phyloP scores from a whole-genome alignment of 2,329 filamentous ascomycete genomes.

The Tolypocladium endophyticum region DNA sequence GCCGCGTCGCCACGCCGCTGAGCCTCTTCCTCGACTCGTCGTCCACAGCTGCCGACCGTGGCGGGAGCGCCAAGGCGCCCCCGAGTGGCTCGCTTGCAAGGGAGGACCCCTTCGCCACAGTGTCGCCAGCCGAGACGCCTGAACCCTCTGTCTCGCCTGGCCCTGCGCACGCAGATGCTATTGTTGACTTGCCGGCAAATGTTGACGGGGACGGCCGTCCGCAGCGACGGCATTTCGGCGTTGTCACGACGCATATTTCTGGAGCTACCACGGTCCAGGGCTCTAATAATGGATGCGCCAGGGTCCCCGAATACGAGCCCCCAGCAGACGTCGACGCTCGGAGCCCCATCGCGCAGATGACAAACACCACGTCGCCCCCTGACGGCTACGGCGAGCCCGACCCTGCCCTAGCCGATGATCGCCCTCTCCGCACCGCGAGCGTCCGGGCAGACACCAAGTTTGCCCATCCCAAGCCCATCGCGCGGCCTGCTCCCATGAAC shows the following conservation, averaged over 20 bases:
- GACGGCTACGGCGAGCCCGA: neutral
- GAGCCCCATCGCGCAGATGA: conserved; percentile 4
- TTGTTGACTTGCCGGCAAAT: neutral
- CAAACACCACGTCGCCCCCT: conserved; percentile 3
- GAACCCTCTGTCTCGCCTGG: conserved; percentile 1
- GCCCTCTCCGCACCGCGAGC: conserved; percentile 23
- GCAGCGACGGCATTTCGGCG: neutral
- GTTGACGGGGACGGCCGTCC: neutral
- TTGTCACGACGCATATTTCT: neutral
- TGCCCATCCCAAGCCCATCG: conserved; percentile 31
- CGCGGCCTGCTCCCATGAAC: conserved; percentile 34
- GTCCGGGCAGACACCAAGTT: conserved; percentile 35
- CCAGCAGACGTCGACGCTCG: conserved; percentile 1
- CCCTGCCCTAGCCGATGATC: conserved; percentile 5
- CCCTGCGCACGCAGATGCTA: neutral
- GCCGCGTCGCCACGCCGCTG: conserved; percentile 10
- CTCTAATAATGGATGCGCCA: conserved; percentile 6
- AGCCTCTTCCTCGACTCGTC: conserved; percentile 7
- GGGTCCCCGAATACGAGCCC: conserved; percentile 5
- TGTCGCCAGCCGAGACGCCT: conserved; percentile 7
- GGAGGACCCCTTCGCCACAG: conserved; percentile 2
- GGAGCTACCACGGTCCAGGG: conserved; percentile 1
- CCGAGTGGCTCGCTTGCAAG: neutral
- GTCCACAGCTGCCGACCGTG: neutral
- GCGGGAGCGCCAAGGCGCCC: neutral